These are phyloP conservation scores for Vitellaria paradoxa DNA, from an alignment of 179 eudicot genomes.

Conservation along the genomic window DNA sequence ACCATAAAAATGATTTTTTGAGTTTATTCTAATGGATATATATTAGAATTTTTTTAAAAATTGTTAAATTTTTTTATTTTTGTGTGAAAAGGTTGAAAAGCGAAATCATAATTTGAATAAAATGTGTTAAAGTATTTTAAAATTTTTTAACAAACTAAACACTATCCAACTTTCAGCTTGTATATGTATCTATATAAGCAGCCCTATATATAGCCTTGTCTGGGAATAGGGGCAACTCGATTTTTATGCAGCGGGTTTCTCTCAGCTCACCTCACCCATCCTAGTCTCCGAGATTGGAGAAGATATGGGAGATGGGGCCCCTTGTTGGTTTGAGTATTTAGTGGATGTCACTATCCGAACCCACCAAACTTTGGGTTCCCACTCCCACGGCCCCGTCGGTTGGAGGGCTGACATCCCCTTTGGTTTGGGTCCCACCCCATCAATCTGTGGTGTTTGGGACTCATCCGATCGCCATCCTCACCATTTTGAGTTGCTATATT, in stretches of 20 bases:
- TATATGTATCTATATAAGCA: background rate
- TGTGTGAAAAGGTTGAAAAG: too few relatives aligned
- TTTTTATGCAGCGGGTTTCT: background rate
- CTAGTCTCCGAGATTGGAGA: slow-evolving; percentile 19
- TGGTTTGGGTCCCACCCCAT: slow-evolving; percentile 9
- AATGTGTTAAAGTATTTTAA: too few relatives aligned
- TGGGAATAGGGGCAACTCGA: slow-evolving; percentile 1
- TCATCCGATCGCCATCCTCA: too few relatives aligned
- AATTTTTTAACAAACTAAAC: too few relatives aligned
- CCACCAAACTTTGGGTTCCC: slow-evolving; percentile 2
- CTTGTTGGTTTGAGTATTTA: background rate
- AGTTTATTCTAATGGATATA: too few relatives aligned
- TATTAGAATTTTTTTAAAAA: too few relatives aligned
- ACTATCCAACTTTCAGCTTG: background rate
- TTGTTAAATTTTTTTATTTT: too few relatives aligned
- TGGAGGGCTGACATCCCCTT: slow-evolving; percentile 13
- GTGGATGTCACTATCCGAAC: slow-evolving; percentile 16
- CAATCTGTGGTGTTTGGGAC: too few relatives aligned
- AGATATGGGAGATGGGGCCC: slow-evolving; percentile 16
- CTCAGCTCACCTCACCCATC: background rate
- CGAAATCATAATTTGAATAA: too few relatives aligned
- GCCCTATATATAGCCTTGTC: slow-evolving; percentile 1
- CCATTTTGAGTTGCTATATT: too few relatives aligned
- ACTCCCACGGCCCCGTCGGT: slow-evolving; percentile 7
- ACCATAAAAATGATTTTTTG: too few relatives aligned